A percentile compares a stretch with the other conserved stretches of the same genome.
Evolutionary conservation across 1,139 yeast species (phyloP).

Genomic region (Arxiozyma bovina): DNA sequence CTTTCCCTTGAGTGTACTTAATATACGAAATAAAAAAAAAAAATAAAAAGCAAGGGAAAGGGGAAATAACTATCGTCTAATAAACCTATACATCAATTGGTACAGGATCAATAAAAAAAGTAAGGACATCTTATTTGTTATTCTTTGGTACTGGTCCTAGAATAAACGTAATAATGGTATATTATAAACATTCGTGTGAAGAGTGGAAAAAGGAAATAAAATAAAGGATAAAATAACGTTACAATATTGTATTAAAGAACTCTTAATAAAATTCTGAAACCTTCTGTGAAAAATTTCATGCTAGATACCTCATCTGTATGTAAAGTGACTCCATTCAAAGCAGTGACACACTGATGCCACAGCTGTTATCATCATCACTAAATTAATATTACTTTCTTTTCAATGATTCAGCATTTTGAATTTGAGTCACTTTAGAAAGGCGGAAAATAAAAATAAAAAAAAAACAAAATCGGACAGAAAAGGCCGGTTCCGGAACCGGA

Average conservation of each 20-base stretch:
- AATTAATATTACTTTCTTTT: neutral
- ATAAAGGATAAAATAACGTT: neutral
- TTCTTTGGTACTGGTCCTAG: neutral
- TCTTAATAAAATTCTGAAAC: neutral
- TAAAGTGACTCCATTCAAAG: too few relatives aligned
- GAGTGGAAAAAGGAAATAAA: too few relatives aligned
- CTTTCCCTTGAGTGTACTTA: neutral
- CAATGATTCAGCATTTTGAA: neutral
- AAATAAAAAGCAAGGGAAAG: too few relatives aligned
- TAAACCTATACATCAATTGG: neutral
- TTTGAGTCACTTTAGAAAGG: neutral
- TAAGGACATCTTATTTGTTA: too few relatives aligned
- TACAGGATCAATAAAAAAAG: too few relatives aligned
- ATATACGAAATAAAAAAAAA: neutral
- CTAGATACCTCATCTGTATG: too few relatives aligned
- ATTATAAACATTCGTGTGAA: too few relatives aligned
- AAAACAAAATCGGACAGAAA: neutral
- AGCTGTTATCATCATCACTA: too few relatives aligned
- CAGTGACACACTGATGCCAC: neutral
- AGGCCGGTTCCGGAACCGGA: neutral
- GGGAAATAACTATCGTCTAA: neutral
- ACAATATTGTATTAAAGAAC: too few relatives aligned
- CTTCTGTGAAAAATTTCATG: neutral
- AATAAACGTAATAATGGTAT: too few relatives aligned
- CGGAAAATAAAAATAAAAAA: too few relatives aligned